Evolutionary conservation across 2,329 filamentous ascomycete genomes (phyloP).

Genomic region (Kalmusia sp.): DNA sequence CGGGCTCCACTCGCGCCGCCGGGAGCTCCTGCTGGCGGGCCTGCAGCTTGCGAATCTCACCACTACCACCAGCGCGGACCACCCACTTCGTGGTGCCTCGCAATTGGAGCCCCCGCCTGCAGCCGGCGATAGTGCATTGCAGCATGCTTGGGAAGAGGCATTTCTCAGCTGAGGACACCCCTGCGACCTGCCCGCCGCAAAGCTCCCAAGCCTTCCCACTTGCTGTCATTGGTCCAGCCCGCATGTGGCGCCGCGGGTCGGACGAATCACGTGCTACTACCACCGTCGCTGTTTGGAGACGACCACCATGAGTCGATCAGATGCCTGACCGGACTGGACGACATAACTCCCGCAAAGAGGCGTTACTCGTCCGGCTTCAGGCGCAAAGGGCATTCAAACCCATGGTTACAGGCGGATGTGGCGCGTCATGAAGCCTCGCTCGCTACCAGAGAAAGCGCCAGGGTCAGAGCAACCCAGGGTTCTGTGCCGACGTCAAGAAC

Average conservation of each 20-base stretch:
- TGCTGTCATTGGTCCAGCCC: slow-evolving; percentile 30
- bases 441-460: background rate
- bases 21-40: slow-evolving; percentile 23
- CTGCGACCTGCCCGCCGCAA: slow-evolving; percentile 23
- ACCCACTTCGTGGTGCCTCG: slow-evolving; percentile 36
- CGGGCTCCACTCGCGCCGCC: slow-evolving; percentile 20
- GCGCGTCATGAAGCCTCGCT: background rate
- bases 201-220: slow-evolving; percentile 35
- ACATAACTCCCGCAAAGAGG: too few species aligned
- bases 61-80: slow-evolving; percentile 21
- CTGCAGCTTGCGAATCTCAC: slow-evolving; percentile 25
- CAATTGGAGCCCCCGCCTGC: slow-evolving; percentile 43
- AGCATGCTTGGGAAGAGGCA: slow-evolving; percentile 19
- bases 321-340: too few species aligned
- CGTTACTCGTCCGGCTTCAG: too few species aligned
- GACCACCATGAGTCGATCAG: too few species aligned
- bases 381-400: background rate
- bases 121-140: slow-evolving; percentile 30
- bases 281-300: too few species aligned
- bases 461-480: too few species aligned
- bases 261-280: background rate
- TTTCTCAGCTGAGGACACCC: slow-evolving; percentile 41
- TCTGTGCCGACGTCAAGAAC: too few species aligned
- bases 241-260: background rate
- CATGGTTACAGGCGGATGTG: background rate